Base-by-base conservation (phyloP, 345 rosid genomes). In the Populus deltoides region DNA sequence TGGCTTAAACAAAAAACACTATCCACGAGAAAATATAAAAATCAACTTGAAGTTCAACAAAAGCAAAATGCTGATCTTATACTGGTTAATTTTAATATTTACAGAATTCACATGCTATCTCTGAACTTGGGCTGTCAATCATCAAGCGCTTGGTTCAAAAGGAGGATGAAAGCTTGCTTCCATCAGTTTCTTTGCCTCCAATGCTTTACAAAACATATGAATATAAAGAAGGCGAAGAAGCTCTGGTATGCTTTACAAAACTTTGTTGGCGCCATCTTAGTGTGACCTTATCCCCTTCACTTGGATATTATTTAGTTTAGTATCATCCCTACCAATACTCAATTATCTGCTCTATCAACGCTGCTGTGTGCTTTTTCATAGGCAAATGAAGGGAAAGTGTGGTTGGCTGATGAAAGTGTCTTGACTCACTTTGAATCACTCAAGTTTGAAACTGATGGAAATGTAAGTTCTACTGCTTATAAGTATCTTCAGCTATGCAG, bases 41-140 rank as follows among this genome's bases (percentile, higher is more conserved):
- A 31, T 67, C 20, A 55, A 36, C 59, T 51, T 20, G 41, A 10
- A 66, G n/a, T 3, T 79, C 22, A 73, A 66, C 29, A 47, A 75
- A 49, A 35, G 25, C 22, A 67, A 17, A 77, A 33, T 24, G 39
- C 41, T 63, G 49, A 71, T 33, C 77, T 80, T 70, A 82, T 81
- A 15, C 51, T 3, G 77, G 59, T 70, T 53, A 73, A 74, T 77
- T 71, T 77, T 82, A 73, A 39, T 45, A 71, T 87, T 78, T 69
- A 72, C 98, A 96, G 99, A 96, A 89, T 78, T 92, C 97, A 27
- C 90, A 90, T 82, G 98, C 97, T 77, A 86, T 96, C 72, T 90
- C 91, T 87, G 99, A 91, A 80, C 92, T 96, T 78, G 99, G 99
- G 80, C 82, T 95, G 83, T 86, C 89, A 59, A 85, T 92, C 57